Base-by-base conservation (phyloP, 2,329 filamentous ascomycete species). In the Septoria petroselini region DNA sequence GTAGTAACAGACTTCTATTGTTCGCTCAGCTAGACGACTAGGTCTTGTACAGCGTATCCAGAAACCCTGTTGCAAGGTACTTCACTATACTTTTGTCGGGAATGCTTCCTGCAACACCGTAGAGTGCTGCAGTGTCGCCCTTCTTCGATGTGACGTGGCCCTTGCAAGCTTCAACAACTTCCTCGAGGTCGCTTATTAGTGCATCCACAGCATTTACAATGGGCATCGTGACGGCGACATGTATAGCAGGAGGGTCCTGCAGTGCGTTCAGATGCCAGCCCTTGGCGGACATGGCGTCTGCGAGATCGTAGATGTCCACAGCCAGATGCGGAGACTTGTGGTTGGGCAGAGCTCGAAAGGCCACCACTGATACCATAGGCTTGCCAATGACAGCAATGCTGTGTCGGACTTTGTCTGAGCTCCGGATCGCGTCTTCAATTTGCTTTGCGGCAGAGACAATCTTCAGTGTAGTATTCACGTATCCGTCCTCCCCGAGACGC, bases 221-320 rank as follows among this genome's bases (percentile, higher is more conserved):
- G 12, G 91, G 91, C 61, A 95, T 70, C 1, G 93, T 98, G 31
- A 97, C 90, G 9, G 93, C 93, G 31, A 97, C 82, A 69, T 98
- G 93, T 48, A 98, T 89, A 15, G 90, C 93, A 0, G 93, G 84
- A 2, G 93, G 93, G 62, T 82, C 85, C 72, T 98, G 93, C 56
- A 98, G 78, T 2, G 91, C 88, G 65, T 97, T 98, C 52, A 98
- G 77, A 72, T 98, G 93, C 93, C 93, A 98, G 2, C 93, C 91
- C 65, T 84, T 85, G 0, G 73, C 74, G 9, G 80, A 81, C 85
- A 98, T 91, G 59, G 76, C 87, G 70, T 98, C 93, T 6, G 91
- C 89, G 58, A 98, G 82, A 66, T 95, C 91, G 73, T 98, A 98
- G 57, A 95, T 86, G 71, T 96, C 84, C 34, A 98, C 79, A n/a